Base-by-base conservation (phyloP, 2,329 filamentous ascomycete species). In the Coniella vitis region DNA sequence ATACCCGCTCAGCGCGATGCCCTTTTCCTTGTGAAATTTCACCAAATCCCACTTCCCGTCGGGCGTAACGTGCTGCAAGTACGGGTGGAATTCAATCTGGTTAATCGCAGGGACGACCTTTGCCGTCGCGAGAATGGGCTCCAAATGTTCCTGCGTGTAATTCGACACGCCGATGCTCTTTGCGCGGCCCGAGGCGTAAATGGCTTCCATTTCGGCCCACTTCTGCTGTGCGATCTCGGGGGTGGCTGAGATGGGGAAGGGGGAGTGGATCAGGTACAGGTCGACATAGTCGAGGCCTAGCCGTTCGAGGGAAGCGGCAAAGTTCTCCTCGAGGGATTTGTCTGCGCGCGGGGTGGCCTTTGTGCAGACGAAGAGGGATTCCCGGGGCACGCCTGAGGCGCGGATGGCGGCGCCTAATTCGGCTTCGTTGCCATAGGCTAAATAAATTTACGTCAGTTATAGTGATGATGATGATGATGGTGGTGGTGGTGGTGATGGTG, bases 1-100 rank as follows among this genome's bases (percentile, higher is more conserved):
- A 62, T 81, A 84, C 8, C 75, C 74, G 5, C 73, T 66, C 3
- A 76, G 63, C 4, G 76, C 74, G 54, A 87, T 85, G 37, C 45
- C 45, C 37, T 40, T 47, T 14, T 38, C 45, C 2, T 4, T 12
- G n/a, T 40, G 37, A 47, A 69, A 86, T 14, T 69, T 65, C 29
- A 86, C 47, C 12, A 86, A 69, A 50, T 73, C 69, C 29, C 16
- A 22, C 29, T 20, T n/a, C 12, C 45, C 17, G 19, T 47, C 45
- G 36, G 39, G 45, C 10, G 45, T 47, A 17, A 47, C 12, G 37
- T 49, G 47, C 40, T 43, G 80, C 37, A 84, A 68, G 60, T 86
- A 85, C 0, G 85, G 84, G 64, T 89, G 83, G 58, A 78, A 80
- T 67, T 89, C 85, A 57, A 89, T 83, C 69, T 90, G 85, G 66